Conservation (phyloP, 805 yeast species). For the Scheffersomyces coipomensis region DNA sequence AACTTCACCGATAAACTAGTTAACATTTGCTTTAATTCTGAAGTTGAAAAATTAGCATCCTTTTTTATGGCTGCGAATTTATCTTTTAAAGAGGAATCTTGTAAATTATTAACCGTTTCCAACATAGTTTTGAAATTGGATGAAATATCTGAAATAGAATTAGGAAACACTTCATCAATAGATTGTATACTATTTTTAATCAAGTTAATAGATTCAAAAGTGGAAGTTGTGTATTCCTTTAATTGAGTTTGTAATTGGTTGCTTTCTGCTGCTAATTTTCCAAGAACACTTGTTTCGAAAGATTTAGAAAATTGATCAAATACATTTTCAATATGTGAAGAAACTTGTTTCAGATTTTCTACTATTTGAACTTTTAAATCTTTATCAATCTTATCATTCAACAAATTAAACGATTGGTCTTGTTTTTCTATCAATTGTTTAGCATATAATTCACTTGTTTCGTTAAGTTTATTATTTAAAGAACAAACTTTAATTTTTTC, state of each 20-base stretch:
- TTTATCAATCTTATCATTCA: not conserved
- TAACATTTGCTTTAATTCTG: not conserved
- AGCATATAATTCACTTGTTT: not conserved
- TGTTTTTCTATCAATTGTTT: not conserved
- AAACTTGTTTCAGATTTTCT: not conserved
- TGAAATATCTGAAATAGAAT: no score
- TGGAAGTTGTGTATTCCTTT: no score
- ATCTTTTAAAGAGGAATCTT: not conserved
- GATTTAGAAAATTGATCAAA: not conserved
- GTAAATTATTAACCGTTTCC: not conserved
- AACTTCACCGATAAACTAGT: not conserved
- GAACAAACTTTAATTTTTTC: slow-evolving; percentile 4
- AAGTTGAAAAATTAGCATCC: not conserved
- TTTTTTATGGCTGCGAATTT: slow-evolving; percentile 1
- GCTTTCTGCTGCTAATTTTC: no score
- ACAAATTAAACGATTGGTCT: not conserved
- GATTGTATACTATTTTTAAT: no score
- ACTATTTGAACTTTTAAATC: not conserved
- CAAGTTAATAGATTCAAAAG: no score
- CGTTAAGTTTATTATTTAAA: not conserved
- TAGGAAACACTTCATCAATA: no score
- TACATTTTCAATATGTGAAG: not conserved
- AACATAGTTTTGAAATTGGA: not conserved
- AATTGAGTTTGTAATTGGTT: no score
- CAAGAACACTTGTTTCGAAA: not conserved